Base-by-base conservation (phyloP, 768 basidiomycete genomes). In the Phlebiopsis flavidoalba region DNA sequence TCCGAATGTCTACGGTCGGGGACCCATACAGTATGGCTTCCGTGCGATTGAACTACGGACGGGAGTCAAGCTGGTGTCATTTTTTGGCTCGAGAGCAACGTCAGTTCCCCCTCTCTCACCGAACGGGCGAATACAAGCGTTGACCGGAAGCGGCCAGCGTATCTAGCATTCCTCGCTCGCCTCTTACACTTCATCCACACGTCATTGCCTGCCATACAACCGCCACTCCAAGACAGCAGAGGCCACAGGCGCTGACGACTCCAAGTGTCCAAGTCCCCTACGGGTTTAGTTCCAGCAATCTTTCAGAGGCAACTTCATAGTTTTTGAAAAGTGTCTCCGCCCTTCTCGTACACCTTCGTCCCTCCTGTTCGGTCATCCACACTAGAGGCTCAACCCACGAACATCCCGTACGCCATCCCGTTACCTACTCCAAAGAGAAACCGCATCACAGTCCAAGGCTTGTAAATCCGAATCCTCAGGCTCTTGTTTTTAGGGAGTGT, bases 401-500 rank as follows among this genome's bases (percentile, higher is more conserved):
- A 33, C 58, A 21, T 54, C 65, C 6, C 58, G 66, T 19, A 61
- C 67, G 8, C 62, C 69, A 3, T 67, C 70, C 61, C 66, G 36
- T 40, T 50, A 24, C 49, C 35, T 8, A 36, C 45, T 3, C 40
- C 56, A 11, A 36, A 53, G 26, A 40, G n/a, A n/a, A n/a, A n/a
- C n/a, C 51, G 22, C 67, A 61, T 10, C 65, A 40, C 66, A 67
- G 31, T n/a, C 71, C 67, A 21, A 77, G 66, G 60, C 71, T 71
- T n/a, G 78, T 69, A 47, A 71, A 74, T 21, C 55, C 71, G 12
- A 76, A 83, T 69, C 90, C 91, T 2, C 75, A 84, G 48, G 88
- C 89, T 12, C 83, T 95, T 85, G 79, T 80, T 64, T 89, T 81
- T 66, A 75, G 79, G 48, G 91, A 95, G n/a, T 67, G 78, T 95